Percentiles rank a stretch among this genome's conserved stretches.
phyloP scores from a whole-genome alignment of 2,329 filamentous ascomycete species.

The Xylaria polymorpha region DNA sequence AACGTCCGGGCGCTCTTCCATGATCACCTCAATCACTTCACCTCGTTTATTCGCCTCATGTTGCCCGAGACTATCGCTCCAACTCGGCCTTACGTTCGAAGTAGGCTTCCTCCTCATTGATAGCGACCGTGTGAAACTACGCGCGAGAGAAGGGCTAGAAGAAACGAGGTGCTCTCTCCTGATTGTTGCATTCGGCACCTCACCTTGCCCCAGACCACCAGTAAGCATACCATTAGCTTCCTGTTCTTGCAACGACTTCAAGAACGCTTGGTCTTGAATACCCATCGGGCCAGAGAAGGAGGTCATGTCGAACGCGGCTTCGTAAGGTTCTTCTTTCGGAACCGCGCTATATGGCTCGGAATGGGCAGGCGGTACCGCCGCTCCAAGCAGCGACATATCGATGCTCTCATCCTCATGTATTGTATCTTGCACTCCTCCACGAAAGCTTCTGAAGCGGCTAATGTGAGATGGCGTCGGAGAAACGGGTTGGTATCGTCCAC shows the following conservation, averaged over 20 bases:
- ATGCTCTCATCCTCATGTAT: constrained; percentile 50
- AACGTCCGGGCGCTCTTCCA: constrained; percentile 59
- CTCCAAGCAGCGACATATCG: constrained; percentile 48
- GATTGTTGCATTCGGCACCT: constrained; percentile 60
- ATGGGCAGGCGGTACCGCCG: constrained; percentile 49
- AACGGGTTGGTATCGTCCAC: constrained; percentile 44
- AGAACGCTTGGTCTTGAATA: constrained; percentile 58
- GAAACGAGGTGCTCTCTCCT: constrained; percentile 63
- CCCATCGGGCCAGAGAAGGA: constrained; percentile 59
- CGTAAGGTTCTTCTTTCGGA: constrained; percentile 43
- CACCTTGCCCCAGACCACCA: constrained; percentile 68
- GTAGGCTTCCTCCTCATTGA: constrained; percentile 51
- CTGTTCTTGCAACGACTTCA: constrained; percentile 60
- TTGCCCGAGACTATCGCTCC: constrained; percentile 63
- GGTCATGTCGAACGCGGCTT: constrained; percentile 59
- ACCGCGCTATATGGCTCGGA: constrained; percentile 49
- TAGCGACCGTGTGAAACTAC: constrained; percentile 56
- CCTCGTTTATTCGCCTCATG: constrained; percentile 69
- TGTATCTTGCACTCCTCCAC: constrained; percentile 42
- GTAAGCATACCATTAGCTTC: constrained; percentile 67
- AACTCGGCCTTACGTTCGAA: constrained; percentile 52
- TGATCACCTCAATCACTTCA: constrained; percentile 68
- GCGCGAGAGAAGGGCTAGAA: constrained; percentile 50
- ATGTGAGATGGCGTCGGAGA: constrained; percentile 36
- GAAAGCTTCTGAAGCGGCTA: constrained; percentile 45